phyloP scores from a whole-genome alignment of 2,329 filamentous ascomycete species.

The Aspergillus melleus region DNA sequence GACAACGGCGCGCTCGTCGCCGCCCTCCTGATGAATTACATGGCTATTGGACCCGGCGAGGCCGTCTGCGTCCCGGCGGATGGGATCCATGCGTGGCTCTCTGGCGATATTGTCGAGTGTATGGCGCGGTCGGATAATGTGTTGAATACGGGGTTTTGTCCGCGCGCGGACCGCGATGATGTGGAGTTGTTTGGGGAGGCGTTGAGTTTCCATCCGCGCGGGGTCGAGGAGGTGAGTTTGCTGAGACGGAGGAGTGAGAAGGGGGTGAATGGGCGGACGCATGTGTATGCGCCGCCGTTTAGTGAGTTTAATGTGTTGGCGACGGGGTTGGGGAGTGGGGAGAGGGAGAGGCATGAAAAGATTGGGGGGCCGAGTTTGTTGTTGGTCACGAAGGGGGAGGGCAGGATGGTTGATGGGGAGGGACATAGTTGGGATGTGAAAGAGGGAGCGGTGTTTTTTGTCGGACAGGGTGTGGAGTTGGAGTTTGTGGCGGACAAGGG shows the following conservation, averaged over 20 bases:
- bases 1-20: conserved; percentile 71
- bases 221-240: conserved; percentile 57
- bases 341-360: conserved; percentile 58
- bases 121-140: conserved; percentile 77
- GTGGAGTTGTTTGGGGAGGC: conserved; percentile 63
- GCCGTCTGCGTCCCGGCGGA: conserved; percentile 71
- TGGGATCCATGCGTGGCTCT: conserved; percentile 71
- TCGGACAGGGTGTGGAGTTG: conserved; percentile 59
- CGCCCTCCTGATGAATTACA: conserved; percentile 72
- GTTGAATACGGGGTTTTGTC: conserved; percentile 73
- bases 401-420: conserved; percentile 55
- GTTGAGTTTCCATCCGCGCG: conserved; percentile 65
- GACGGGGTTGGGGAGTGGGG: conserved; percentile 56
- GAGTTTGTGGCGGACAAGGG: conserved; percentile 46
- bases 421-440: conserved; percentile 53
- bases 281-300: conserved; percentile 65
- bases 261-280: conserved; percentile 57
- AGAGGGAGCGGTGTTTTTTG: conserved; percentile 66
- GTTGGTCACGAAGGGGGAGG: conserved; percentile 61
- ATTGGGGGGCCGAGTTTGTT: conserved; percentile 64
- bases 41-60: conserved; percentile 65
- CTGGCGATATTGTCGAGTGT: conserved; percentile 74
- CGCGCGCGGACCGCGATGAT: conserved; percentile 62
- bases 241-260: conserved; percentile 50
- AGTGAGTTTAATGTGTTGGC: conserved; percentile 71